A percentile compares a stretch with the other conserved stretches of the same genome.
phyloP scores from a whole-genome alignment of 257 asterid genomes.

The Forsythia viridissima region DNA sequence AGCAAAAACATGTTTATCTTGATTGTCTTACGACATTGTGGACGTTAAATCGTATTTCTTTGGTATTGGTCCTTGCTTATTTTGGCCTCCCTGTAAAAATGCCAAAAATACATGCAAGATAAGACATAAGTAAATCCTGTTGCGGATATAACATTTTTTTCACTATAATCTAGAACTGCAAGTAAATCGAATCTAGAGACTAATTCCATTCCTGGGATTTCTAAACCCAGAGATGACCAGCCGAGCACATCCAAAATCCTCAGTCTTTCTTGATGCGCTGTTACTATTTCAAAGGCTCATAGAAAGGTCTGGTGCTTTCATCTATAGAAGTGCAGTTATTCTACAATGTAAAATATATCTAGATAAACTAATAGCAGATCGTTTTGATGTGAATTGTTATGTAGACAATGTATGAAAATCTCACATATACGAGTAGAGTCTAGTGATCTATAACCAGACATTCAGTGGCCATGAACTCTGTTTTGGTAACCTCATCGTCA shows the following conservation, averaged over 20 bases:
- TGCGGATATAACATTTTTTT: background rate
- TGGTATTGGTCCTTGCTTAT: constrained; percentile 35
- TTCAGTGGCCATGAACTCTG: background rate
- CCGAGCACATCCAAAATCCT: background rate
- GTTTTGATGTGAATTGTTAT: no score
- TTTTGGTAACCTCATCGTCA: background rate
- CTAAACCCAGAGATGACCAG: background rate
- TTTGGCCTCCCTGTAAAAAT: constrained; percentile 40
- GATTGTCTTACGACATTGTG: constrained; percentile 7
- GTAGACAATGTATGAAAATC: no score
- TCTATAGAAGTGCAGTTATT: background rate
- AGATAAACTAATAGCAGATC: background rate
- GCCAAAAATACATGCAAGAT: background rate
- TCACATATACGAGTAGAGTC: background rate
- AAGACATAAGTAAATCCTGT: background rate
- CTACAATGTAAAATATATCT: background rate
- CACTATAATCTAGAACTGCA: background rate
- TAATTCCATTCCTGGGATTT: background rate
- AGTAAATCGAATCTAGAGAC: background rate
- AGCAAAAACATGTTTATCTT: background rate
- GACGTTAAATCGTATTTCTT: constrained; percentile 27
- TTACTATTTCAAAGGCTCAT: background rate
- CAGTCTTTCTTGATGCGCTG: background rate
- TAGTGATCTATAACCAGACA: background rate
- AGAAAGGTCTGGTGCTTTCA: background rate